These are phyloP conservation scores for Phanerochaete carnosa DNA, from an alignment of 768 basidiomycete species.

Conservation along the genomic window DNA sequence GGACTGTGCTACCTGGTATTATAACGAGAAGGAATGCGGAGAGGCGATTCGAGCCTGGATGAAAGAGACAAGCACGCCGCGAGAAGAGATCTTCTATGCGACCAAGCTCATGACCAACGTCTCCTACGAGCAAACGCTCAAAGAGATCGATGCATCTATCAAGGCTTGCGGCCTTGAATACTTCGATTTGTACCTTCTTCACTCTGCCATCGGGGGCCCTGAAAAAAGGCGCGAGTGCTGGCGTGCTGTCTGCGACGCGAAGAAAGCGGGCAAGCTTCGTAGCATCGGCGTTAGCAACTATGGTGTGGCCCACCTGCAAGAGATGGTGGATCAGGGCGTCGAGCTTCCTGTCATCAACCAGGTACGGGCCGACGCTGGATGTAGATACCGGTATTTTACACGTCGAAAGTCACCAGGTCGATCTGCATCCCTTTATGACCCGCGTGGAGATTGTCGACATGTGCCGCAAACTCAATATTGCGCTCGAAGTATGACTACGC, in stretches of 20 bases:
- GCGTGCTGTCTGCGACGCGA: conserved; percentile 62
- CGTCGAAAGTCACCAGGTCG: conserved; percentile 34
- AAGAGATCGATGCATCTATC: conserved; percentile 52
- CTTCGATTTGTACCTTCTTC: conserved; percentile 71
- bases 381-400: neutral
- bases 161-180: conserved; percentile 52
- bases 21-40: conserved; percentile 67
- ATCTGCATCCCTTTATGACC: conserved; percentile 70
- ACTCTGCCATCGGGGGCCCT: conserved; percentile 63
- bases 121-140: conserved; percentile 44
- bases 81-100: conserved; percentile 63
- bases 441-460: conserved; percentile 57
- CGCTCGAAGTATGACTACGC: conserved; percentile 50
- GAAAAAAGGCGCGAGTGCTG: conserved; percentile 57
- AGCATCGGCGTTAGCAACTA: conserved; percentile 66
- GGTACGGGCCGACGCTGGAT: conserved; percentile 25
- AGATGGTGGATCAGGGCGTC: conserved; percentile 41
- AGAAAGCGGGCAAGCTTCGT: conserved; percentile 54
- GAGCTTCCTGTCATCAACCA: conserved; percentile 62
- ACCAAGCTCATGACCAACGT: conserved; percentile 64
- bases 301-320: conserved; percentile 58
- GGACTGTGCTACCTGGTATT: conserved; percentile 53
- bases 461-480: conserved; percentile 53
- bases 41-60: conserved; percentile 57
- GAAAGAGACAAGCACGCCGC: conserved; percentile 42